Evolutionary conservation across 2,329 filamentous ascomycete species (phyloP).

Genomic region (Camptophora hylomeconis): DNA sequence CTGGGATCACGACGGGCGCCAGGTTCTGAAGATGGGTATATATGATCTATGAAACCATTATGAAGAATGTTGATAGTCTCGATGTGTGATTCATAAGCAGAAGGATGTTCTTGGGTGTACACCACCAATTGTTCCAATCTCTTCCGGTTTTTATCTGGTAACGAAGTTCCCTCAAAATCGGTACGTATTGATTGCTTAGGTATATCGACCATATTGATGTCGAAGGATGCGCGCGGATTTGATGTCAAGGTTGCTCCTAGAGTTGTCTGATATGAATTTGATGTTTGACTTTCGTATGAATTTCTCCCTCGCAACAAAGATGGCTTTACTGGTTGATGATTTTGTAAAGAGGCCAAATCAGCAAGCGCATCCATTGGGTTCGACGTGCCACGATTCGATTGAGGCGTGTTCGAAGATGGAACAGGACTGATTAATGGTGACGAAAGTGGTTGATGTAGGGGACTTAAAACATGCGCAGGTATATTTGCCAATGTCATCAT

Average conservation of each 20-base stretch:
- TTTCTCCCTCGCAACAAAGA: slow-evolving; percentile 26
- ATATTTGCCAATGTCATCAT: slow-evolving; percentile 18
- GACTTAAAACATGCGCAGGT: slow-evolving; percentile 25
- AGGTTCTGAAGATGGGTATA: slow-evolving; percentile 30
- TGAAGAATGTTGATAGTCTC: slow-evolving; percentile 35
- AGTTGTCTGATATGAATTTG: too few species aligned
- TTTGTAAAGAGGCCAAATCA: slow-evolving; percentile 35
- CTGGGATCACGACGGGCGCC: slow-evolving; percentile 32
- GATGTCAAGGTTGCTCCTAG: slow-evolving; percentile 10
- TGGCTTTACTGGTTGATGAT: slow-evolving; percentile 29
- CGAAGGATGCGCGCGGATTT: slow-evolving; percentile 28
- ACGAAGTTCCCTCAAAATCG: slow-evolving; percentile 29
- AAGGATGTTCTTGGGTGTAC: slow-evolving; percentile 32
- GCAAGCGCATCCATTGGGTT: slow-evolving; percentile 37
- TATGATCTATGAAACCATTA: slow-evolving; percentile 33
- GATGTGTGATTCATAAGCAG: slow-evolving; percentile 34
- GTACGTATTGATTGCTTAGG: slow-evolving; percentile 26
- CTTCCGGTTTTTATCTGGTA: slow-evolving; percentile 28
- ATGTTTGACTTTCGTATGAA: slow-evolving; percentile 27
- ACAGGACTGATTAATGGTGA: slow-evolving; percentile 25
- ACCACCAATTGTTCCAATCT: slow-evolving; percentile 28
- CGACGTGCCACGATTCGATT: slow-evolving; percentile 27
- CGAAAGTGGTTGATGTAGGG: slow-evolving; percentile 24
- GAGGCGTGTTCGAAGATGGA: slow-evolving; percentile 23
- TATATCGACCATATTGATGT: slow-evolving; percentile 32